A percentile compares a stretch with the other conserved stretches of the same genome.
Conservation (phyloP, 1,139 yeast genomes). For the Taiozyma onychis region DNA sequence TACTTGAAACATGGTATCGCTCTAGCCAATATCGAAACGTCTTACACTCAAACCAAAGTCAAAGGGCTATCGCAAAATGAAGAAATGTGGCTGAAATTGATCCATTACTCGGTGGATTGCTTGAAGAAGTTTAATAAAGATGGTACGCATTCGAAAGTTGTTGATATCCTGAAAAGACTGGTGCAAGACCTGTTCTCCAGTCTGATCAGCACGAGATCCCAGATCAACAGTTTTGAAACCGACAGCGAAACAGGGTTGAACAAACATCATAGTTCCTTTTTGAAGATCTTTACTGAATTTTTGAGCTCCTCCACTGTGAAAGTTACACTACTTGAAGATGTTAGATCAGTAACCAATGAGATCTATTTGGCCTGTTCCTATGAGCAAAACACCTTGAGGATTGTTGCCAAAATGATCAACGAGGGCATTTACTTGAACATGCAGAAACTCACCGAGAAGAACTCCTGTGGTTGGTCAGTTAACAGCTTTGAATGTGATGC, state of each 20-base stretch:
- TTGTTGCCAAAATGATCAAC: slow-evolving; percentile 49
- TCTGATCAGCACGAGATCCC: slow-evolving; percentile 38
- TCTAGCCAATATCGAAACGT: slow-evolving; percentile 25
- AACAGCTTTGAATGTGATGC: slow-evolving; percentile 52
- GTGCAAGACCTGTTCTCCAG: slow-evolving; percentile 48
- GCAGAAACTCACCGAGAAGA: slow-evolving; percentile 33
- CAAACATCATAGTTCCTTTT: slow-evolving; percentile 32
- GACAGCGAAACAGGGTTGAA: slow-evolving; percentile 12
- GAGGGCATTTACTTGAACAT: slow-evolving; percentile 45
- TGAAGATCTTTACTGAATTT: slow-evolving; percentile 45
- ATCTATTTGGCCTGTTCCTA: slow-evolving; percentile 60
- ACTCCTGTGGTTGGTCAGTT: slow-evolving; percentile 57
- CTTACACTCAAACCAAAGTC: slow-evolving; percentile 9
- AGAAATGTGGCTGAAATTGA: slow-evolving; percentile 35
- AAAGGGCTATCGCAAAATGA: slow-evolving; percentile 26
- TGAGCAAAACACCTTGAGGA: slow-evolving; percentile 52
- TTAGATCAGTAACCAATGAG: slow-evolving; percentile 56
- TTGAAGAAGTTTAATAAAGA: slow-evolving; percentile 25
- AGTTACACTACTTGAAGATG: slow-evolving; percentile 47
- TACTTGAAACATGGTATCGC: slow-evolving; percentile 33
- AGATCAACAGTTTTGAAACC: slow-evolving; percentile 24
- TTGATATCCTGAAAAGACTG: slow-evolving; percentile 36
- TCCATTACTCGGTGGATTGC: slow-evolving; percentile 29
- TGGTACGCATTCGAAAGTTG: slow-evolving; percentile 12
- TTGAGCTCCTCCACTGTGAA: slow-evolving; percentile 29